These are phyloP conservation scores for Trichophyton verrucosum DNA, from an alignment of 2,329 filamentous ascomycete species.

Conservation along the genomic window DNA sequence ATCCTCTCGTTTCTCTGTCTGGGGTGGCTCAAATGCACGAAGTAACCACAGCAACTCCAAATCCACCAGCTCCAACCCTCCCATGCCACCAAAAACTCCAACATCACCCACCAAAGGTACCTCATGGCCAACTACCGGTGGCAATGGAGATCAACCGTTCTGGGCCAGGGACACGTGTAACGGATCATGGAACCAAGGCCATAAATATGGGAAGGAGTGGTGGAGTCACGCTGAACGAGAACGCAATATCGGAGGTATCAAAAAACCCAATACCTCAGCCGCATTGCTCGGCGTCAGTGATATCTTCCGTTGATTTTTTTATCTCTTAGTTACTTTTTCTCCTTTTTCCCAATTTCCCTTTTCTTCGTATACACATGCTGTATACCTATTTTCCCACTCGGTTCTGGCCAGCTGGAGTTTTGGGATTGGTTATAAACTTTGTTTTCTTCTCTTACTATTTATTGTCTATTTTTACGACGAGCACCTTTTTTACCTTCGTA, in stretches of 20 bases:
- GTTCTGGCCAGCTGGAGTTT: background rate
- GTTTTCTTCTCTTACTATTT: background rate
- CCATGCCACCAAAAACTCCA: slow-evolving; percentile 10
- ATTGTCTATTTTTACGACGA: background rate
- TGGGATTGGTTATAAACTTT: background rate
- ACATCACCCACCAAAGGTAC: slow-evolving; percentile 12
- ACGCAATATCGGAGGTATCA: slow-evolving; percentile 15
- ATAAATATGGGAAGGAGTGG: slow-evolving; percentile 32
- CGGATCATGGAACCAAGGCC: slow-evolving; percentile 32
- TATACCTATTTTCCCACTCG: background rate
- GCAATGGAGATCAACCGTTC: slow-evolving; percentile 22
- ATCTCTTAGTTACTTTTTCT: no score
- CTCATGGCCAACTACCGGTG: slow-evolving; percentile 1
- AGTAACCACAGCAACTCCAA: background rate
- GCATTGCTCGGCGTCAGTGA: background rate
- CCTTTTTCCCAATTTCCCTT: background rate
- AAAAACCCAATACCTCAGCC: background rate
- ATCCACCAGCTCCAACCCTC: slow-evolving; percentile 14
- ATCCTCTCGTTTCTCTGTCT: slow-evolving; percentile 12
- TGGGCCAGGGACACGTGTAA: slow-evolving; percentile 34
- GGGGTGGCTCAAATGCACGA: slow-evolving; percentile 6
- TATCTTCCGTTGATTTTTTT: slow-evolving; percentile 7
- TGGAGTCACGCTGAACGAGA: slow-evolving; percentile 36
- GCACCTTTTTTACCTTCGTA: background rate
- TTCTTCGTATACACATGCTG: slow-evolving; percentile 12